These are phyloP conservation scores for Pterula multifida DNA, from an alignment of 1,284 basidiomycete species.

Conservation along the genomic window DNA sequence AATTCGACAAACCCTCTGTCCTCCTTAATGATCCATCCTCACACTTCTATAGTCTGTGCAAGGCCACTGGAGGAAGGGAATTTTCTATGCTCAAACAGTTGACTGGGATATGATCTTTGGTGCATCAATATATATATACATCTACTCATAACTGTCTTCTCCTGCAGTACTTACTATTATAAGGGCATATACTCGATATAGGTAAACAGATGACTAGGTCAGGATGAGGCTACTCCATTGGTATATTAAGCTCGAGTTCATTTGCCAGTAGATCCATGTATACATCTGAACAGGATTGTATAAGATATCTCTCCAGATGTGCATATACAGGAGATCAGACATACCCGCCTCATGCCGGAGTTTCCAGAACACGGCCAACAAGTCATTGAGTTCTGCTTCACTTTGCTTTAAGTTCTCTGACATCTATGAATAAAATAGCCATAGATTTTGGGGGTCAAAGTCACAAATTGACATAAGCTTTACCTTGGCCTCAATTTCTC, in stretches of 20 bases:
- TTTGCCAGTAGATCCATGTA: constrained; percentile 1
- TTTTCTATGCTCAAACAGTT: constrained; percentile 63
- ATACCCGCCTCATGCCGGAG: constrained; percentile 68
- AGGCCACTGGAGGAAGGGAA: constrained; percentile 73
- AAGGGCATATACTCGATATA: too few species aligned
- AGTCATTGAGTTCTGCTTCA: constrained; percentile 61
- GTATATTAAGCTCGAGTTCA: background rate
- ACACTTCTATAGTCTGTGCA: constrained; percentile 69
- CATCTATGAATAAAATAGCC: constrained; percentile 35
- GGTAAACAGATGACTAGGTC: too few species aligned
- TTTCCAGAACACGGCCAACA: constrained; percentile 74
- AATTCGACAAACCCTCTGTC: constrained; percentile 65
- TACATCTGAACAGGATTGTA: background rate
- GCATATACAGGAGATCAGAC: constrained; percentile 7
- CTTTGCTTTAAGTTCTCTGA: constrained; percentile 59
- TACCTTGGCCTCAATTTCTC: constrained; percentile 53
- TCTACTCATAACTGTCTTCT: too few species aligned
- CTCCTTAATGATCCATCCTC: constrained; percentile 57
- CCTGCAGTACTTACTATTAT: too few species aligned
- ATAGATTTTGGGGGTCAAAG: constrained; percentile 1
- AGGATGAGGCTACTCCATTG: background rate
- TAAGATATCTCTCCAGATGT: too few species aligned
- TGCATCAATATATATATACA: too few species aligned
- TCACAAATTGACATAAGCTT: background rate
- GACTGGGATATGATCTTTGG: constrained; percentile 41